Percentiles rank a stretch among this genome's conserved stretches.
Conservation (phyloP, 2,329 filamentous ascomycete species). For the Fonsecaea erecta region DNA sequence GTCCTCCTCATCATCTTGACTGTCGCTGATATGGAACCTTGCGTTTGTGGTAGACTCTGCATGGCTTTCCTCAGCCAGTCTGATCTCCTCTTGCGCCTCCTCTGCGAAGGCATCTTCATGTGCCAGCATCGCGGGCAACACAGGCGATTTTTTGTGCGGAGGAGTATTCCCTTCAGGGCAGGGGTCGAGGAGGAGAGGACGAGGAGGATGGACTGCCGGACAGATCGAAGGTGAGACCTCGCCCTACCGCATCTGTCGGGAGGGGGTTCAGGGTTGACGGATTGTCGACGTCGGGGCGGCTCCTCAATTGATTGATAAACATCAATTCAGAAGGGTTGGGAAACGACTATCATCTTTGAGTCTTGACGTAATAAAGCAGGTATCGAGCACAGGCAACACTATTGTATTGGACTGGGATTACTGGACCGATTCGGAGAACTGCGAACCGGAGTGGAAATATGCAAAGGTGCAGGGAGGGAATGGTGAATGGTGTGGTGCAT, state of each 20-base stretch:
- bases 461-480: not conserved
- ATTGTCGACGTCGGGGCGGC: not conserved
- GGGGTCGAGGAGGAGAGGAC: not conserved
- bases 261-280: not conserved
- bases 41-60: slow-evolving; percentile 10
- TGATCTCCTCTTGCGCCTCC: slow-evolving; percentile 42
- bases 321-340: slow-evolving; percentile 2
- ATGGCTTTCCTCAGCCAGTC: slow-evolving; percentile 23
- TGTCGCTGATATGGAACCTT: slow-evolving; percentile 25
- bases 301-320: slow-evolving; percentile 23
- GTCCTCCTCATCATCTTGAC: slow-evolving; percentile 35
- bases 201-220: not conserved
- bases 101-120: slow-evolving; percentile 43
- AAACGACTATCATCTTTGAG: slow-evolving; percentile 2
- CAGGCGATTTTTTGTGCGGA: not conserved
- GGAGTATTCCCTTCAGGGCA: not conserved
- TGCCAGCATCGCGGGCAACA: slow-evolving; percentile 39
- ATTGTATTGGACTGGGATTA: slow-evolving; percentile 8
- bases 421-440: slow-evolving; percentile 10
- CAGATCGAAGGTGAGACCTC: not conserved
- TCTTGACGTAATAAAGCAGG: slow-evolving; percentile 33
- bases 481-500: not conserved
- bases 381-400: slow-evolving; percentile 1
- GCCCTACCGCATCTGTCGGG: slow-evolving; percentile 14
- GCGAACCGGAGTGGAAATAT: slow-evolving; percentile 8